Percentiles rank a stretch among this genome's conserved stretches.
Conservation (phyloP, 768 basidiomycete species). For the Tylopilus vinaceipallidus region DNA sequence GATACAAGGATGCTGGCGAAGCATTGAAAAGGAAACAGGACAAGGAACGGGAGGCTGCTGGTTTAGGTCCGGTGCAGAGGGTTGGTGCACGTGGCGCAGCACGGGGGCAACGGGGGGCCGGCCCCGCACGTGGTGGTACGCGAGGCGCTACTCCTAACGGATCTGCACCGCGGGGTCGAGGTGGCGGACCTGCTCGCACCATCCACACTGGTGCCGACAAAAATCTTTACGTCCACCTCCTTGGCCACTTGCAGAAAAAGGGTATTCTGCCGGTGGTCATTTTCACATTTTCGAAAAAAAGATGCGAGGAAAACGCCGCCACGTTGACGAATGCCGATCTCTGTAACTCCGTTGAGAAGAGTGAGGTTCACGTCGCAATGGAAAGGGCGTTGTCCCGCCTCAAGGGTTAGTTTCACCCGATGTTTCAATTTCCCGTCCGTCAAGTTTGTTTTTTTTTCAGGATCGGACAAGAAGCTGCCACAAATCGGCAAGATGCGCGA, state of each 20-base stretch:
- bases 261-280: conserved; percentile 89
- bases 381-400: conserved; percentile 89
- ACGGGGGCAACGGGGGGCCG: conserved; percentile 45
- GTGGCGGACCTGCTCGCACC: conserved; percentile 50
- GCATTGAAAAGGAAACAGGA: conserved; percentile 92
- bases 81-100: conserved; percentile 78
- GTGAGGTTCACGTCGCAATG: conserved; percentile 92
- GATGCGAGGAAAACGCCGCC: conserved; percentile 93
- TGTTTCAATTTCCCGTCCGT: not conserved
- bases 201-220: conserved; percentile 77
- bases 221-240: conserved; percentile 90
- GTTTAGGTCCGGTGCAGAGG: conserved; percentile 80
- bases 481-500: conserved; percentile 92
- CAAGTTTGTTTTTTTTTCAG: conserved; percentile 40
- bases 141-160: conserved; percentile 48
- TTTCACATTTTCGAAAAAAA: conserved; percentile 96
- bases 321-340: conserved; percentile 88
- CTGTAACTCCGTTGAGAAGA: conserved; percentile 88
- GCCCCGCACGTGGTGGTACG: conserved; percentile 51
- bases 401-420: conserved; percentile 59
- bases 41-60: conserved; percentile 95
- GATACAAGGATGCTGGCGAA: conserved; percentile 89
- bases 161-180: conserved; percentile 34
- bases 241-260: conserved; percentile 84
- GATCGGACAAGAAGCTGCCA: conserved; percentile 87